Conservation (phyloP, 1,284 basidiomycete genomes). For the Neolentinus lepideus region DNA sequence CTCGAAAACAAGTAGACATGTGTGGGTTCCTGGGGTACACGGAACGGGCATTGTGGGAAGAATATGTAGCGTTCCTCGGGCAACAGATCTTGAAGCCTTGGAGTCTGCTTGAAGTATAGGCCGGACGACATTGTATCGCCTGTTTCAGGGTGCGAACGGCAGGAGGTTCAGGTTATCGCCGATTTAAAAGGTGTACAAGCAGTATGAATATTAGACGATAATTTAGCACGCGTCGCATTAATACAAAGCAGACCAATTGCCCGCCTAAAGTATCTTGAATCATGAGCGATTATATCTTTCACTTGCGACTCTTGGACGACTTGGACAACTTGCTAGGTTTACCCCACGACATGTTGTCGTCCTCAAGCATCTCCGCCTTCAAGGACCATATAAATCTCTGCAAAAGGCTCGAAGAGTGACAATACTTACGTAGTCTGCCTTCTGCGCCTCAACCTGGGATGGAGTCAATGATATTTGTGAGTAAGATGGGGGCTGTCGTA, state of each 20-base stretch:
- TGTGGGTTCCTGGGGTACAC: background rate
- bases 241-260: background rate
- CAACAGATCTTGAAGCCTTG: background rate
- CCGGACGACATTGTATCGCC: no score
- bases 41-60: no score
- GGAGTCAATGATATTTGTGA: background rate
- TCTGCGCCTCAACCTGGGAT: background rate
- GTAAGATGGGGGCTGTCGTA: background rate
- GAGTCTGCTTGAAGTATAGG: no score
- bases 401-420: background rate
- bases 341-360: slow-evolving; percentile 1
- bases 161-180: no score
- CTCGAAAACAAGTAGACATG: background rate
- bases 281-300: background rate
- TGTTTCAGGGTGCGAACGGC: no score
- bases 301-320: background rate
- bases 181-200: background rate
- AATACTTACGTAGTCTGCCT: background rate
- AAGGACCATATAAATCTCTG: background rate
- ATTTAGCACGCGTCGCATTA: background rate
- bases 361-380: background rate
- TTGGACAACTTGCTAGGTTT: background rate
- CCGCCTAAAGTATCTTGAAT: background rate
- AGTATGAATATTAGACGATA: background rate
- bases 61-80: no score